Evolutionary conservation across 169 alveolate genomes (phyloP).

Genomic region (Eimeria acervulina): DNA sequence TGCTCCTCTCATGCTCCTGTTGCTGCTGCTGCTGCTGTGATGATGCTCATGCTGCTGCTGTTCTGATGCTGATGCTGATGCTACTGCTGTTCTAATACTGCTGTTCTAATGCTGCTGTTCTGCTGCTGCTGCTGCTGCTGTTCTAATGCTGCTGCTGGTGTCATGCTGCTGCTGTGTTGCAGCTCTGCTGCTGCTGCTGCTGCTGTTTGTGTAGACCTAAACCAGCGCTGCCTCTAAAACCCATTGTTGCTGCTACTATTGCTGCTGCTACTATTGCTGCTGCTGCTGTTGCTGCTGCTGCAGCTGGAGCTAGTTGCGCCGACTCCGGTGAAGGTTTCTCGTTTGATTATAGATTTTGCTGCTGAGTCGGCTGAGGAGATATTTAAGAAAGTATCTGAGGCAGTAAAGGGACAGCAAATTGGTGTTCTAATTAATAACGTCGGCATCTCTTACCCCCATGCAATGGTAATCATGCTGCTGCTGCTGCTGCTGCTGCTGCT

Average conservation of each 20-base stretch:
- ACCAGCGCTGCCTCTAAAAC: not conserved
- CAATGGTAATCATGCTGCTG: slow-evolving; percentile 53
- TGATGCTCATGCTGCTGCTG: not conserved
- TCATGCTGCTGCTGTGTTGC: not conserved
- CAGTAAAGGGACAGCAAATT: slow-evolving; percentile 44
- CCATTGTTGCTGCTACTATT: slow-evolving; percentile 1
- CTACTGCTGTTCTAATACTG: not conserved
- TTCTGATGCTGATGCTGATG: not conserved
- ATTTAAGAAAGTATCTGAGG: not conserved
- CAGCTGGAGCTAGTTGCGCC: slow-evolving; percentile 34
- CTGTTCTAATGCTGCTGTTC: too few species aligned
- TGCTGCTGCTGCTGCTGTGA: slow-evolving; percentile 25
- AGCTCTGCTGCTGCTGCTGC: not conserved
- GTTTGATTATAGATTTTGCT: slow-evolving; percentile 47
- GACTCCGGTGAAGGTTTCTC: not conserved
- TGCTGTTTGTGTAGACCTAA: not conserved
- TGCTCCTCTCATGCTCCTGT: not conserved
- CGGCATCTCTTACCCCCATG: slow-evolving; percentile 88
- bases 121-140: too few species aligned
- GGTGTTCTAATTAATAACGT: slow-evolving; percentile 89
- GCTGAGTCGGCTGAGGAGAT: slow-evolving; percentile 13
- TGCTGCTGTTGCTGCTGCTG: not conserved
- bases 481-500: not conserved
- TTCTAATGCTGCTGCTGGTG: too few species aligned
- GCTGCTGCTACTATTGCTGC: slow-evolving; percentile 25